phyloP scores from a whole-genome alignment of 441 rosid species.

The Monsonia emarginata region DNA sequence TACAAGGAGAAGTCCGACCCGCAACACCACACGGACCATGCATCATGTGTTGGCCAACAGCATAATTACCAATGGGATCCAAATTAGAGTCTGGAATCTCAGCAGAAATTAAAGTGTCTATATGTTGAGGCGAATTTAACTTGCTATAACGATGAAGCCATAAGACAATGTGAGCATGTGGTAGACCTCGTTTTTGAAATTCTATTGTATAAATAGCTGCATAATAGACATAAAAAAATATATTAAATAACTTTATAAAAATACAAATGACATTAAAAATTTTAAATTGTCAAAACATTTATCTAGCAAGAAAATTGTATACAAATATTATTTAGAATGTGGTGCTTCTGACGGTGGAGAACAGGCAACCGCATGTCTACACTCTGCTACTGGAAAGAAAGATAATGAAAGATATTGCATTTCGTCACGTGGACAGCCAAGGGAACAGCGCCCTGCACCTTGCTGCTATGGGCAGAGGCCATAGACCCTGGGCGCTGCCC shows the following conservation, averaged over 20 bases:
- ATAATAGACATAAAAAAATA: no score
- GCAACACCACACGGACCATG: slow-evolving; percentile 7
- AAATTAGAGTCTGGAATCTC: slow-evolving; percentile 6
- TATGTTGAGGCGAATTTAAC: not conserved
- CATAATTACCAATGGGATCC: not conserved
- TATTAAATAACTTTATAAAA: no score
- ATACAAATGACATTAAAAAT: not conserved
- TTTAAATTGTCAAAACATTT: no score
- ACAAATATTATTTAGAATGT: no score
- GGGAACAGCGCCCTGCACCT: slow-evolving; percentile 42
- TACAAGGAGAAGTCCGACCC: not conserved
- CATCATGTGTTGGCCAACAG: slow-evolving; percentile 1
- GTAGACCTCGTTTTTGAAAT: slow-evolving; percentile 11
- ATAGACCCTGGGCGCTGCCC: slow-evolving; percentile 35
- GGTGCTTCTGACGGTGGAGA: slow-evolving; percentile 31
- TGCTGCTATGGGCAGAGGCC: slow-evolving; percentile 28
- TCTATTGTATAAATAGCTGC: slow-evolving; percentile 10
- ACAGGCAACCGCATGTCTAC: slow-evolving; percentile 24
- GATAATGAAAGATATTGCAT: slow-evolving; percentile 20
- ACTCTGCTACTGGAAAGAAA: slow-evolving; percentile 14
- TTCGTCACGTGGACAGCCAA: slow-evolving; percentile 23
- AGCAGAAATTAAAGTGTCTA: slow-evolving; percentile 4
- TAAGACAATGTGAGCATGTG: slow-evolving; percentile 14
- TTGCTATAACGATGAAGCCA: not conserved
- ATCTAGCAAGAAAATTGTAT: no score